Evolutionary conservation across 2,329 filamentous ascomycete species (phyloP), one percentile per base, ranked within the genome.

Genomic region (Fusarium sp.): DNA sequence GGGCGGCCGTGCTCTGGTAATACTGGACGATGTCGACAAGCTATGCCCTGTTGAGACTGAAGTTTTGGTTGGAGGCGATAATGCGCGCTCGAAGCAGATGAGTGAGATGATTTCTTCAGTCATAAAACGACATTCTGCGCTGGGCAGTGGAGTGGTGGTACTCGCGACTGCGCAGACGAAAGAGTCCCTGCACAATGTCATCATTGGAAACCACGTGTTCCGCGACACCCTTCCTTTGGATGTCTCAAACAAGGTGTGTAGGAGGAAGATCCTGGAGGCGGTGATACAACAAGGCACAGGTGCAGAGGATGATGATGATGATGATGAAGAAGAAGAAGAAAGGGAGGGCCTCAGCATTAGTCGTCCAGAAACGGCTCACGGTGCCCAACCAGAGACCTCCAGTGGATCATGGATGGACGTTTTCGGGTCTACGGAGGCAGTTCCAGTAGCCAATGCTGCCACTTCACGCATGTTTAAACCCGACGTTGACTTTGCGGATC

Each of bases 1-100:
- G 1, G 95, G 94, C 26, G 96, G 96, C 9, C 91, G 90, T 72
- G 90, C 95, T 0, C 81, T 98, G 6, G 93, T 99, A 24, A 90
- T 99, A 54, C 86, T 99, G 3, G 96, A 99, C 79, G 96, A 99
- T 78, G 84, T 99, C 12, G 96, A 99, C 82, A 94, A 94, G 79
- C 86, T 99, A 3, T 98, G 96, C 80, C 95, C 96, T 0, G 92
- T 91, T 2, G 96, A 99, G 82, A 98, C 95, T 0, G 96, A 99
- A 81, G 87, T 98, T 18, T 94, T 98, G 81, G 94, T 97, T 9
- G 94, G 94, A 70, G 95, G 95, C 66, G 95, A 98, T 76, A 98
- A 98, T 78, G 94, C 94, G 22, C 90, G 96, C 72, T 98, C 95
- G 80, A 90, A 94, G 39, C 95, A 98, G 77, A 90, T 98, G 66